Evolutionary conservation across 2,329 filamentous ascomycete species (phyloP).

Genomic region (Fusarium falciforme): DNA sequence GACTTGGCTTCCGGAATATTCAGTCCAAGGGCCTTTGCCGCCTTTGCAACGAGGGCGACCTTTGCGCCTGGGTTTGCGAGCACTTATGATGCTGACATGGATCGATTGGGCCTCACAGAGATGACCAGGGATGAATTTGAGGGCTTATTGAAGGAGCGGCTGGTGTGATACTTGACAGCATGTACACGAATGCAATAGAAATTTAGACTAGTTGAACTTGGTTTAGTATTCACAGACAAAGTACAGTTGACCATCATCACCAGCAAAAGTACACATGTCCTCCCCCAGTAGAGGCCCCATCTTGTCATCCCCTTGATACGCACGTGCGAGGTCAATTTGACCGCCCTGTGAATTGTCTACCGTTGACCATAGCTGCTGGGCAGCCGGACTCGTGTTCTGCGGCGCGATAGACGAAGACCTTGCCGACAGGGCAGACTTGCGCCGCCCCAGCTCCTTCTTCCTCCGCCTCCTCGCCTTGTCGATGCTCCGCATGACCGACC

Average conservation of each 20-base stretch:
- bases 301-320: background rate
- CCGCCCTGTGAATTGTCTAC: background rate
- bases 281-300: background rate
- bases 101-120: background rate
- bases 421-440: background rate
- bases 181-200: background rate
- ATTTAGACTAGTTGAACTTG: background rate
- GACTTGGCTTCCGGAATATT: conserved; percentile 12
- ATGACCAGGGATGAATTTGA: conserved; percentile 4
- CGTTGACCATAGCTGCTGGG: background rate
- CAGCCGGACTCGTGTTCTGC: background rate
- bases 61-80: conserved; percentile 4
- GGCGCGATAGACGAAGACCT: background rate
- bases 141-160: background rate
- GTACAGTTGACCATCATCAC: conserved; percentile 6
- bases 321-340: background rate
- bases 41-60: conserved; percentile 6
- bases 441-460: conserved; percentile 9
- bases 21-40: conserved; percentile 9
- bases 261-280: background rate
- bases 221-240: background rate
- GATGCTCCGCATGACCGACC: conserved; percentile 14
- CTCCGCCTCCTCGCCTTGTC: conserved; percentile 10
- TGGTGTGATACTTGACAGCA: background rate
- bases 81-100: conserved; percentile 2